A percentile compares a stretch with the other conserved stretches of the same genome.
Evolutionary conservation across 345 rosid genomes (phyloP).

Genomic region (Arabis hirsuta): DNA sequence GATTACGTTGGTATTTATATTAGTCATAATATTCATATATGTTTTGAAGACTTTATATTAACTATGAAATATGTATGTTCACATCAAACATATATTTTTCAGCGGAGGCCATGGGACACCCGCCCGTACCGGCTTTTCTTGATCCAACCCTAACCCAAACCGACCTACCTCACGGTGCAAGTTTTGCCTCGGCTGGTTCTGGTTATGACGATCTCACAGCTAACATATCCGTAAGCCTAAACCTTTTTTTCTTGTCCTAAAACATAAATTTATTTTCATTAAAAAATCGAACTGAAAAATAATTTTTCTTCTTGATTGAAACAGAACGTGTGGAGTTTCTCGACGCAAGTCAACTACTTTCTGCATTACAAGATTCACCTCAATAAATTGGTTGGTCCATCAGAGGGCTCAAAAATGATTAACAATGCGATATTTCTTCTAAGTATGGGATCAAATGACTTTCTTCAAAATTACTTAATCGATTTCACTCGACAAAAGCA

Average conservation of each 20-base stretch:
- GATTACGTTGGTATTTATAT: neutral
- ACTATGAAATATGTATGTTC: neutral
- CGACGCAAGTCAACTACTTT: conserved; percentile 64
- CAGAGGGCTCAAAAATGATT: conserved; percentile 55
- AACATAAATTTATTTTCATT: neutral
- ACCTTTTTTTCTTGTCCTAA: neutral
- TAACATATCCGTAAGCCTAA: conserved; percentile 64
- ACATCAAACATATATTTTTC: conserved; percentile 4
- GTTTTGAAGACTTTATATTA: neutral
- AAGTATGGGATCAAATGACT: conserved; percentile 90
- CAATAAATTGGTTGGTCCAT: conserved; percentile 53
- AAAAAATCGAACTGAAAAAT: conserved; percentile 8
- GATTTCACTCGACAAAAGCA: conserved; percentile 69
- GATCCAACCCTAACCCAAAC: conserved; percentile 54
- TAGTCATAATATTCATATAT: neutral
- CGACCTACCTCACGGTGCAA: conserved; percentile 70
- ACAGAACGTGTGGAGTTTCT: conserved; percentile 67
- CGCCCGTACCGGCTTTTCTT: conserved; percentile 70
- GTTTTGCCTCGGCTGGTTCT: conserved; percentile 94
- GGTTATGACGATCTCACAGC: conserved; percentile 92
- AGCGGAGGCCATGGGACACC: conserved; percentile 75
- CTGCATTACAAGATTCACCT: conserved; percentile 72
- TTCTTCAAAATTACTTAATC: conserved; percentile 74
- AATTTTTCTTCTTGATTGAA: neutral
- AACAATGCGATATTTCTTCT: conserved; percentile 54